Conservation (phyloP, 176 grass and related monocot species). For the Carex cristatella region DNA sequence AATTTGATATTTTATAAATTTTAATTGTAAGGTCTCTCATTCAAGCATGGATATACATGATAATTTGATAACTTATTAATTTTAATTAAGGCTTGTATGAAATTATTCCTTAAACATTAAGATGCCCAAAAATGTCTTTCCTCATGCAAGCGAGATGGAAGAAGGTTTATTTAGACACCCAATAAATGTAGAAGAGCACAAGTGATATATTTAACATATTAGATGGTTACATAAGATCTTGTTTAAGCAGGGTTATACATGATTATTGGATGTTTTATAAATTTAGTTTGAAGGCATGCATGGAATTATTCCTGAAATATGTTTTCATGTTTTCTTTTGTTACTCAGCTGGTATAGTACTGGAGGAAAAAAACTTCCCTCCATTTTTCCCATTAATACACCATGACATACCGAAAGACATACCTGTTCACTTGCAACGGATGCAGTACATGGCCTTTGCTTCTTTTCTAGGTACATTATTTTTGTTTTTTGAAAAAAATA, state of each 20-base stretch:
- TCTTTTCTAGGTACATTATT: constrained; percentile 69
- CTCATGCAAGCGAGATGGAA: not conserved
- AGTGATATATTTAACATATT: not conserved
- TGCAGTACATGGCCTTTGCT: constrained; percentile 93
- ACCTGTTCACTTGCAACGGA: constrained; percentile 66
- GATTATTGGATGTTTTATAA: not conserved
- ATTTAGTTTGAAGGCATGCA: not conserved
- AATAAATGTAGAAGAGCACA: not conserved
- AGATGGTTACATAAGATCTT: not conserved
- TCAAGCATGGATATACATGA: not conserved
- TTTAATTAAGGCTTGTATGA: not conserved
- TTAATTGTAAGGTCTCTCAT: not conserved
- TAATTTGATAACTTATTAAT: not conserved
- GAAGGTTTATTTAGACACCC: not conserved
- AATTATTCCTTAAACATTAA: not conserved
- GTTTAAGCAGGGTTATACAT: not conserved
- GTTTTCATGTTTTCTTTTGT: constrained; percentile 22
- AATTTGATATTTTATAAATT: not conserved
- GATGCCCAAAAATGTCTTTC: not conserved
- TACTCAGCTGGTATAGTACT: constrained; percentile 84
- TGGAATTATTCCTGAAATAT: not conserved
- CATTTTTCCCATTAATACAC: constrained; percentile 94
- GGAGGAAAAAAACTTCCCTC: constrained; percentile 89
- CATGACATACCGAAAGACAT: constrained; percentile 97
- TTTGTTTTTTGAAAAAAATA: not conserved